Percentiles rank a stretch among this genome's conserved stretches.
Conservation (phyloP, 179 eudicot genomes). For the Pouteria campechiana region DNA sequence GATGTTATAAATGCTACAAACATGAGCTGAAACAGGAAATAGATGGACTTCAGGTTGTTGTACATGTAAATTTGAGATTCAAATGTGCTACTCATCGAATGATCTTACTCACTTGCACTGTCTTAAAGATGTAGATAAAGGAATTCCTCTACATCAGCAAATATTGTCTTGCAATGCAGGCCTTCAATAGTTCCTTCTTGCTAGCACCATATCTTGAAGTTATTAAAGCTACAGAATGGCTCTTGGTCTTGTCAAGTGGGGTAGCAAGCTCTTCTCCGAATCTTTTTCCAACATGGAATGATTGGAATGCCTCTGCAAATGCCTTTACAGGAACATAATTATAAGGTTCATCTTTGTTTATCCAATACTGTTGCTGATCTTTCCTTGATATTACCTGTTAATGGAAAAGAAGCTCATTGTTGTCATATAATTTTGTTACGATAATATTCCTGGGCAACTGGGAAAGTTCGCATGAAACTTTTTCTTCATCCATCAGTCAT, state of each 20-base stretch:
- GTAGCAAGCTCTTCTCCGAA: slow-evolving; percentile 7
- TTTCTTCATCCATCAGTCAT: too few relatives aligned
- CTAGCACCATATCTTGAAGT: slow-evolving; percentile 17
- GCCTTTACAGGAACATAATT: slow-evolving; percentile 4
- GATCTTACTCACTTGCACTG: slow-evolving; percentile 34
- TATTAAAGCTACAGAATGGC: slow-evolving; percentile 21
- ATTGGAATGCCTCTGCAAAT: slow-evolving; percentile 13
- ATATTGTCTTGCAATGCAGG: slow-evolving; percentile 6
- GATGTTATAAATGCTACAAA: slow-evolving; percentile 36
- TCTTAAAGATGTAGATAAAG: slow-evolving; percentile 44
- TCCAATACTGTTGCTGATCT: slow-evolving; percentile 14
- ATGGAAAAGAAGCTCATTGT: too few relatives aligned
- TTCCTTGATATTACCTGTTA: too few relatives aligned
- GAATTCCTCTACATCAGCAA: slow-evolving; percentile 57
- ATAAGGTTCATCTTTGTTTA: slow-evolving; percentile 8
- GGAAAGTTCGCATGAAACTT: too few relatives aligned
- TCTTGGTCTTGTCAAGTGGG: slow-evolving; percentile 12
- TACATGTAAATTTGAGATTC: background rate
- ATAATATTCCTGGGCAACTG: too few relatives aligned
- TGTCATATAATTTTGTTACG: too few relatives aligned
- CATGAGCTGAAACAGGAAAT: slow-evolving; percentile 28
- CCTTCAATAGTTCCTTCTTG: slow-evolving; percentile 10
- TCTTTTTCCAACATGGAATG: slow-evolving; percentile 3
- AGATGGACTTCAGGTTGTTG: background rate
- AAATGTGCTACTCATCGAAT: background rate